These are phyloP conservation scores for Coniella lustricola DNA, from an alignment of 2,329 filamentous ascomycete genomes.

Conservation along the genomic window DNA sequence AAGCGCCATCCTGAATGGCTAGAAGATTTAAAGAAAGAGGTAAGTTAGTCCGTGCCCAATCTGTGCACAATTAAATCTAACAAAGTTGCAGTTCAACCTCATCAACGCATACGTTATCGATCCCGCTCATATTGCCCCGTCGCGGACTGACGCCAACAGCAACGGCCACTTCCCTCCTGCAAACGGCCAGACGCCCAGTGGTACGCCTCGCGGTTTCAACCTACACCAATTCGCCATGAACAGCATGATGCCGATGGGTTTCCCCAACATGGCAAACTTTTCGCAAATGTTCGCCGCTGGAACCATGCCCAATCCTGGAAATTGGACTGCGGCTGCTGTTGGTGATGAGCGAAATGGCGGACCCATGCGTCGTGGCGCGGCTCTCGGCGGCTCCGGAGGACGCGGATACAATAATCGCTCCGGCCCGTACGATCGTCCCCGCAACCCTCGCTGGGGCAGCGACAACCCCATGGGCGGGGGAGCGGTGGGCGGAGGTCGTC, in stretches of 20 bases:
- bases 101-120: conserved; percentile 94
- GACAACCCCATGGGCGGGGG: conserved; percentile 41
- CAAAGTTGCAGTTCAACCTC: conserved; percentile 60
- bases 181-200: conserved; percentile 67
- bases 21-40: conserved; percentile 72
- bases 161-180: conserved; percentile 89
- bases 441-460: conserved; percentile 42
- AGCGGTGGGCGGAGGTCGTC: conserved; percentile 38
- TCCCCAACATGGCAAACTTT: conserved; percentile 40
- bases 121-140: conserved; percentile 88
- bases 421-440: conserved; percentile 69
- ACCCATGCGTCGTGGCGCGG: conserved; percentile 60
- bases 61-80: background rate
- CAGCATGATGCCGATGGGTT: conserved; percentile 54
- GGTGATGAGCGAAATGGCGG: conserved; percentile 52
- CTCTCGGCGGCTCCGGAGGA: conserved; percentile 38
- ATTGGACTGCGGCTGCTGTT: conserved; percentile 40
- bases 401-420: conserved; percentile 47
- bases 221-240: conserved; percentile 63
- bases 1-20: conserved; percentile 91
- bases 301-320: conserved; percentile 35
- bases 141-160: conserved; percentile 86
- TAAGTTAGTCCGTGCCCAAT: conserved; percentile 36
- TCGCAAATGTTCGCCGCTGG: conserved; percentile 47
- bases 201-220: conserved; percentile 89